These are phyloP conservation scores for Stropharia rugosoannulata DNA, from an alignment of 768 basidiomycete species.

Conservation along the genomic window DNA sequence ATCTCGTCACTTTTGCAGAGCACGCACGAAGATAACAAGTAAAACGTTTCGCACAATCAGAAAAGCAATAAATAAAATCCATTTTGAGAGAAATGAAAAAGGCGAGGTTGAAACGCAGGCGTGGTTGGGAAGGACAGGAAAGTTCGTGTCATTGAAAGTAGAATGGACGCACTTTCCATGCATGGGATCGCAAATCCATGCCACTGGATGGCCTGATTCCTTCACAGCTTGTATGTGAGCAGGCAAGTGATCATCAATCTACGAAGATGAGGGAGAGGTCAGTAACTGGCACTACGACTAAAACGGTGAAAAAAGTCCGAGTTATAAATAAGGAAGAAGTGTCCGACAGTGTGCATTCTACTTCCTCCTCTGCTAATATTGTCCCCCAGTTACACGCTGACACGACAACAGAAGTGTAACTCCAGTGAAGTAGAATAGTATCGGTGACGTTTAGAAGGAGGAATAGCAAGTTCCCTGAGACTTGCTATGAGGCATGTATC, in stretches of 20 bases:
- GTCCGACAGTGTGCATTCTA: too few relatives aligned
- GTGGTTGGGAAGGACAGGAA: background rate
- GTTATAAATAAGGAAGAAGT: too few relatives aligned
- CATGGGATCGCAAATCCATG: constrained; percentile 98
- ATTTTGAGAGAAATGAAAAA: background rate
- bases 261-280: background rate
- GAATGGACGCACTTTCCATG: constrained; percentile 85
- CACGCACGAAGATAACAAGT: background rate
- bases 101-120: background rate
- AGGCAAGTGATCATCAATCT: constrained; percentile 45
- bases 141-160: background rate
- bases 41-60: background rate
- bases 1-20: background rate
- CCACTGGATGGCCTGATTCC: constrained; percentile 78
- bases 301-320: background rate
- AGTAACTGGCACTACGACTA: background rate
- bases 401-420: too few relatives aligned
- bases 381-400: too few relatives aligned
- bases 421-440: too few relatives aligned
- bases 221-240: constrained; percentile 83
- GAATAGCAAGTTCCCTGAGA: too few relatives aligned
- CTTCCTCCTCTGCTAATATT: too few relatives aligned
- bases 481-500: too few relatives aligned
- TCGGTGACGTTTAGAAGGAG: too few relatives aligned
- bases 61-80: background rate